These are phyloP conservation scores for Clarireedia homoeocarpa DNA, from an alignment of 2,329 filamentous ascomycete species.

Conservation along the genomic window DNA sequence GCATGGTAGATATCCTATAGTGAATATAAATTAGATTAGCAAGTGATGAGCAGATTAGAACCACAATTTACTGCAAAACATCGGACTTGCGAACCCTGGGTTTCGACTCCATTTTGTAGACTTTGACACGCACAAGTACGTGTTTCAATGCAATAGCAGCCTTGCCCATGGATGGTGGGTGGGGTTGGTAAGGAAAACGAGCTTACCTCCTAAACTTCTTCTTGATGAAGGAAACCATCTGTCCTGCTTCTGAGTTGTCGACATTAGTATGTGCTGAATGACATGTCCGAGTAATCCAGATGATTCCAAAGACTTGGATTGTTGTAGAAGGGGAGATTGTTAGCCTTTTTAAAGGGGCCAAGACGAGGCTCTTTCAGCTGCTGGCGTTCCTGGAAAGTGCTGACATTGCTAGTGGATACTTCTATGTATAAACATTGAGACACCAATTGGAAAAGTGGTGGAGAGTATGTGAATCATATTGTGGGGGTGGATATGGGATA, in stretches of 20 bases:
- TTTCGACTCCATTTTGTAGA: background rate
- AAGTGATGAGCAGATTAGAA: background rate
- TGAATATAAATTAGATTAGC: background rate
- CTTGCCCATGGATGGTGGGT: background rate
- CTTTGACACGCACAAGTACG: background rate
- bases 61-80: slow-evolving; percentile 7
- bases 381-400: background rate
- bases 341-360: background rate
- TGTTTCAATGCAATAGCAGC: background rate
- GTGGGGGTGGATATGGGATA: no score
- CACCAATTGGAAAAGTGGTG: background rate
- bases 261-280: background rate
- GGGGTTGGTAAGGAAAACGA: background rate
- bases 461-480: background rate
- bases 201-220: slow-evolving; percentile 4
- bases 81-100: background rate
- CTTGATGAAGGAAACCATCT: slow-evolving; percentile 5
- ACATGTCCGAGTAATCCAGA: background rate
- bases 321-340: no score
- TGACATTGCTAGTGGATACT: slow-evolving; percentile 5
- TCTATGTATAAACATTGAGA: no score
- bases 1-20: slow-evolving; percentile 13
- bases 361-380: slow-evolving; percentile 7
- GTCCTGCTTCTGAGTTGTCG: background rate
- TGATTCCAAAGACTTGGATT: no score